A percentile compares a stretch with the other conserved stretches of the same genome.
Evolutionary conservation across 208 protist genomes (phyloP).

Genomic region (Angomonas ambiguus): DNA sequence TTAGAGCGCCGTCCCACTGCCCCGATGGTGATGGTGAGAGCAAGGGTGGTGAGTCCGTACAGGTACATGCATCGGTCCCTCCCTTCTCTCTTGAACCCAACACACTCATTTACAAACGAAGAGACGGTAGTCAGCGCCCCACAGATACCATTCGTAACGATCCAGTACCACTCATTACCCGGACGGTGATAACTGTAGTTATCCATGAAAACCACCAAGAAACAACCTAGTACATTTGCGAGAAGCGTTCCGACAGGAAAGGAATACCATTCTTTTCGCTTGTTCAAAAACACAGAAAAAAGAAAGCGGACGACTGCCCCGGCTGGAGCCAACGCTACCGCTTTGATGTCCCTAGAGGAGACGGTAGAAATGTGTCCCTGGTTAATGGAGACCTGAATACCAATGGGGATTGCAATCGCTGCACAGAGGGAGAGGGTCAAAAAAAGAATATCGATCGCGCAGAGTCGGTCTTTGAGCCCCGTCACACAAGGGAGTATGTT

Average conservation of each 20-base stretch:
- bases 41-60: constrained; percentile 33
- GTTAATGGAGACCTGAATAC: constrained; percentile 33
- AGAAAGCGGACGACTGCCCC: constrained; percentile 44
- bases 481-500: neutral
- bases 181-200: constrained; percentile 17
- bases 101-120: constrained; percentile 38
- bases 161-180: constrained; percentile 25
- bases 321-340: constrained; percentile 32
- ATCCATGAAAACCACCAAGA: constrained; percentile 29
- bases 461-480: neutral
- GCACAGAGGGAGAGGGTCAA: constrained; percentile 21
- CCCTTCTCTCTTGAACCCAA: constrained; percentile 21
- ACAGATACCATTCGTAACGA: constrained; percentile 37
- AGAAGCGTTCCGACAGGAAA: constrained; percentile 53
- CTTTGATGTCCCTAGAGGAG: constrained; percentile 22
- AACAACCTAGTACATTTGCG: constrained; percentile 30
- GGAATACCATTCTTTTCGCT: constrained; percentile 13
- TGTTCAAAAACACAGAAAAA: constrained; percentile 40
- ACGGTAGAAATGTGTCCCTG: constrained; percentile 14
- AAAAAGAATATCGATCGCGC: constrained; percentile 21
- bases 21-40: constrained; percentile 23
- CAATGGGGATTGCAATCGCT: constrained; percentile 29
- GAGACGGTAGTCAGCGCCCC: constrained; percentile 55
- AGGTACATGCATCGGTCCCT: constrained; percentile 22
- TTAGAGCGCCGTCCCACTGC: constrained; percentile 30